Evolutionary conservation across 768 basidiomycete species (phyloP).

Genomic region (Podaxis sp.): DNA sequence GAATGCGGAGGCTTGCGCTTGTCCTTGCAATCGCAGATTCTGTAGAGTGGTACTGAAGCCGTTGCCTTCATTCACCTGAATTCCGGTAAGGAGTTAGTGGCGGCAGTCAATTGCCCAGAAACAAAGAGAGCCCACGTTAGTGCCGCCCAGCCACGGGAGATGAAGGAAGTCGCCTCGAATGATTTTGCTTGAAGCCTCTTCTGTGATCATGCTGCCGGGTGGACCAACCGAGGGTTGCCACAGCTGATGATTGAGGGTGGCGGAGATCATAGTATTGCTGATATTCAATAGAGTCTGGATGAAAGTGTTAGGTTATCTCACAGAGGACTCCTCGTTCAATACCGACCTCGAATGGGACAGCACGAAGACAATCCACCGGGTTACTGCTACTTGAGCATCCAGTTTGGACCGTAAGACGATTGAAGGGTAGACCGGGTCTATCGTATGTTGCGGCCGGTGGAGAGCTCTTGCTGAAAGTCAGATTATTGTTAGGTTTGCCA

Average conservation of each 20-base stretch:
- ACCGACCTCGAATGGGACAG: constrained; percentile 43
- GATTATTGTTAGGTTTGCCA: neutral
- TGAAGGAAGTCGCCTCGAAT: constrained; percentile 49
- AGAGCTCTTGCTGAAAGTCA: constrained; percentile 46
- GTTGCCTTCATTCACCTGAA: constrained; percentile 55
- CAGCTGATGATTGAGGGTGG: constrained; percentile 50
- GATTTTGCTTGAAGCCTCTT: constrained; percentile 45
- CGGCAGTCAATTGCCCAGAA: no score
- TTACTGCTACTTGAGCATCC: constrained; percentile 41
- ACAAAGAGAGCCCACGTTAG: constrained; percentile 39
- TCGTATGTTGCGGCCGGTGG: constrained; percentile 47
- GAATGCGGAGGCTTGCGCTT: constrained; percentile 44
- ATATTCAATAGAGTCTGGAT: constrained; percentile 49
- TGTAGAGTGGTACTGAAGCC: constrained; percentile 39
- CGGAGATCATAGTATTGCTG: constrained; percentile 43
- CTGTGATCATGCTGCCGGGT: constrained; percentile 46
- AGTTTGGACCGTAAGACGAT: constrained; percentile 42
- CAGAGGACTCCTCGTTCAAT: neutral
- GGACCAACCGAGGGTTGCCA: constrained; percentile 60
- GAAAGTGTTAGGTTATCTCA: neutral
- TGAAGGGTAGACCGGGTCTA: constrained; percentile 50
- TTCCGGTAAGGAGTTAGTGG: neutral
- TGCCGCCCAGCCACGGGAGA: constrained; percentile 56
- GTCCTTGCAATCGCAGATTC: constrained; percentile 36
- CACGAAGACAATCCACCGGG: constrained; percentile 45